A percentile compares a stretch with the other conserved stretches of the same genome.
Evolutionary conservation across 768 basidiomycete species (phyloP).

Genomic region (Termitomyces sp.): DNA sequence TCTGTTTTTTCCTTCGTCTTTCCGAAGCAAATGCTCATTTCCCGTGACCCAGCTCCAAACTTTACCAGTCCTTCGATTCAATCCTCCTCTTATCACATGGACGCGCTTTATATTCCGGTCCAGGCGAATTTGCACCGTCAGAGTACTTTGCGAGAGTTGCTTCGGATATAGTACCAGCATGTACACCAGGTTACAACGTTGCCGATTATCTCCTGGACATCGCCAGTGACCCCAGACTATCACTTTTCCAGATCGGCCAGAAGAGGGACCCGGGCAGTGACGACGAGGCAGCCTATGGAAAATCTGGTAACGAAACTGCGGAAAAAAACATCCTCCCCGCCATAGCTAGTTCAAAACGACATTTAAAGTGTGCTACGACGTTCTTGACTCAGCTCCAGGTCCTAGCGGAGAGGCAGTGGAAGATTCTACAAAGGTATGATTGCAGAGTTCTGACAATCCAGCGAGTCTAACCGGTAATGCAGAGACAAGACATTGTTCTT

Average conservation of each 20-base stretch:
- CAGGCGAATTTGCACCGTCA: conserved; percentile 65
- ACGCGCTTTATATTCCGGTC: conserved; percentile 71
- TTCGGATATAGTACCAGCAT: conserved; percentile 35
- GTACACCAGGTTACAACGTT: conserved; percentile 81
- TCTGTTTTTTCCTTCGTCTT: conserved; percentile 9
- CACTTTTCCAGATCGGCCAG: conserved; percentile 31
- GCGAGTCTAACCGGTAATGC: background rate
- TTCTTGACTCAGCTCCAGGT: conserved; percentile 88
- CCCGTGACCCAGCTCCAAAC: conserved; percentile 49
- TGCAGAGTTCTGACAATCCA: background rate
- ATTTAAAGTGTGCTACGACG: conserved; percentile 55
- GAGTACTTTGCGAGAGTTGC: conserved; percentile 55
- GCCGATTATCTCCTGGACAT: conserved; percentile 91
- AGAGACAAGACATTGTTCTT: conserved; percentile 82
- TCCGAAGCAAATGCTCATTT: background rate
- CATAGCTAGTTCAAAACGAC: conserved; percentile 5
- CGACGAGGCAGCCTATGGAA: background rate
- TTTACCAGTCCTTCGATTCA: conserved; percentile 82
- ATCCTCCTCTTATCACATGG: conserved; percentile 78
- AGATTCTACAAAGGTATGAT: conserved; percentile 59
- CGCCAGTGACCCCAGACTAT: conserved; percentile 58
- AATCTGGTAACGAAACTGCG: background rate
- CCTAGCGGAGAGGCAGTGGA: conserved; percentile 81
- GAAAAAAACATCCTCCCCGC: conserved; percentile 10
- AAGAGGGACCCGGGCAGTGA: background rate